Evolutionary conservation across 257 asterid species (phyloP).

Genomic region (Lycium ferocissimum): DNA sequence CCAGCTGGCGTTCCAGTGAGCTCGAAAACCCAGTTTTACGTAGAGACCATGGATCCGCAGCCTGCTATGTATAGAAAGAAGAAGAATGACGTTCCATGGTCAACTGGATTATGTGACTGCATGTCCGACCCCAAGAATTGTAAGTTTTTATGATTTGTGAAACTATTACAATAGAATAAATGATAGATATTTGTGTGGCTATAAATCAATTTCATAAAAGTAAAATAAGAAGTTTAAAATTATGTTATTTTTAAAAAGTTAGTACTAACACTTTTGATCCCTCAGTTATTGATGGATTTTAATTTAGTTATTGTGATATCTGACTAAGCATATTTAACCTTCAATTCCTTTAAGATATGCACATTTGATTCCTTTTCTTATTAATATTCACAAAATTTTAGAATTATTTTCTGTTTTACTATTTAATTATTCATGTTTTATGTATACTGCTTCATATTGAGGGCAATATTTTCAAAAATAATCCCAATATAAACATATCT

Average conservation of each 20-base stretch:
- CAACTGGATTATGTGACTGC: constrained; percentile 80
- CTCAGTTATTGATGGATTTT: too few species aligned
- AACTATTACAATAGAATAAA: not conserved
- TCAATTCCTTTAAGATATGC: not conserved
- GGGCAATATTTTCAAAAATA: not conserved
- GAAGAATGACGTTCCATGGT: constrained; percentile 64
- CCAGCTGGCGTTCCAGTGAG: constrained; percentile 49
- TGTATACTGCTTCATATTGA: too few species aligned
- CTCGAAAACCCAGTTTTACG: constrained; percentile 33
- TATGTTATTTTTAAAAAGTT: too few species aligned
- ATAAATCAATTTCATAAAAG: too few species aligned
- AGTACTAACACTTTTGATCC: too few species aligned
- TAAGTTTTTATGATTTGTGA: constrained; percentile 41
- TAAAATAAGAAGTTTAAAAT: too few species aligned
- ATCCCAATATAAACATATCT: not conserved
- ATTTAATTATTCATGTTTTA: too few species aligned
- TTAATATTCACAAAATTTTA: too few species aligned
- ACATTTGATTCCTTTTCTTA: too few species aligned
- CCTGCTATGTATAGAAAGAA: constrained; percentile 32
- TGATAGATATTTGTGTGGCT: too few species aligned
- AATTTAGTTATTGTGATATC: too few species aligned
- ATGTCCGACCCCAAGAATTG: constrained; percentile 68
- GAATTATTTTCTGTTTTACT: too few species aligned
- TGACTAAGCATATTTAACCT: not conserved
- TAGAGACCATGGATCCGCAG: not conserved